phyloP scores from a whole-genome alignment of 1,284 basidiomycete genomes.

The Rhodotorula mucilaginosa region DNA sequence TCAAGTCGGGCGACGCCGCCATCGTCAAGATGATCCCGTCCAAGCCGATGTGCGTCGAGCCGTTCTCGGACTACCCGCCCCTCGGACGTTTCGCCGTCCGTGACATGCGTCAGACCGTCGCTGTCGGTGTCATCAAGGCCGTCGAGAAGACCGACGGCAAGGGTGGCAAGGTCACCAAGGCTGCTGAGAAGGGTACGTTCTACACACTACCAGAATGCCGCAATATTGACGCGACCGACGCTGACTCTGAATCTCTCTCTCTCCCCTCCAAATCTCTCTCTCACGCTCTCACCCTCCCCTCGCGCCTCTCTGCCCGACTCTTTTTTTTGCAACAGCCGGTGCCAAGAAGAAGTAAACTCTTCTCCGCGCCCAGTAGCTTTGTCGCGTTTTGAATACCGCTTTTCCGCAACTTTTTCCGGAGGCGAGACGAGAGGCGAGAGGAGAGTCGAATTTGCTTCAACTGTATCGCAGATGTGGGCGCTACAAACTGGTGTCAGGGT shows the following conservation, averaged over 20 bases:
- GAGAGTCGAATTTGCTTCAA: too few species aligned
- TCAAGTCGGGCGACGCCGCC: constrained; percentile 86
- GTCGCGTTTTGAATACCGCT: too few species aligned
- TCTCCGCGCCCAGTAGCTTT: background rate
- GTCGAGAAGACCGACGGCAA: constrained; percentile 88
- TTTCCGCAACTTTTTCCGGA: too few species aligned
- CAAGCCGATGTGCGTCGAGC: constrained; percentile 76
- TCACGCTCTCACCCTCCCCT: too few species aligned
- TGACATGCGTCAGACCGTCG: constrained; percentile 72
- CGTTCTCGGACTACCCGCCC: constrained; percentile 74
- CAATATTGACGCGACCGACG: too few species aligned
- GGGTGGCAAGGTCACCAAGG: constrained; percentile 78
- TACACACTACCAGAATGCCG: too few species aligned
- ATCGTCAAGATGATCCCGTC: constrained; percentile 73
- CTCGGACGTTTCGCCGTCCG: constrained; percentile 87
- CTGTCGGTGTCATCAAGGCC: constrained; percentile 81
- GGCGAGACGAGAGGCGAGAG: too few species aligned
- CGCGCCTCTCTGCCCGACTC: too few species aligned
- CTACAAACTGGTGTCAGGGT: too few species aligned
- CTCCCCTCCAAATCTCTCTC: too few species aligned
- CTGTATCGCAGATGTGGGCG: too few species aligned
- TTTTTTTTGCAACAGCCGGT: background rate
- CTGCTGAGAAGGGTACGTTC: constrained; percentile 71
- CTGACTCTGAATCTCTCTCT: too few species aligned
- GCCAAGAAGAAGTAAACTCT: constrained; percentile 16